Evolutionary conservation across 352 stramenopile species (phyloP).

Genomic region (Phytophthora fragariaefolia): DNA sequence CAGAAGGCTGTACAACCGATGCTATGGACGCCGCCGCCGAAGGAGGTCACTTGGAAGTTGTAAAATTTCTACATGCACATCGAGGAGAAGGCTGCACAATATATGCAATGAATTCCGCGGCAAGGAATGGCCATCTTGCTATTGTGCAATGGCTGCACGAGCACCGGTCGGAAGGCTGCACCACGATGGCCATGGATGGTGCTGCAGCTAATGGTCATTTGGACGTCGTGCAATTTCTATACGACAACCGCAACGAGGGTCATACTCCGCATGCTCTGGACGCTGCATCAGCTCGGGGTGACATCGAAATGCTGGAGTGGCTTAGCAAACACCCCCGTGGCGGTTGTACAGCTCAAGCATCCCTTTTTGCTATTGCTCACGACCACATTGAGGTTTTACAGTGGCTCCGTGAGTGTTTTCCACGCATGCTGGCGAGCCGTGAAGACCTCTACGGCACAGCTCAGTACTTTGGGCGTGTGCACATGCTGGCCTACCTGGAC

Average conservation of each 20-base stretch:
- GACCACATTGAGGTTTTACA: slow-evolving; percentile 35
- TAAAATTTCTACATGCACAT: slow-evolving; percentile 35
- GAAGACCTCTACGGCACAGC: slow-evolving; percentile 22
- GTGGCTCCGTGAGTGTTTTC: slow-evolving; percentile 33
- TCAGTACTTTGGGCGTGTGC: slow-evolving; percentile 30
- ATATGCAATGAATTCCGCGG: slow-evolving; percentile 55
- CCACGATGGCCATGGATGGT: slow-evolving; percentile 20
- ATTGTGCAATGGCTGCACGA: slow-evolving; percentile 59
- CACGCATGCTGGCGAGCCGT: slow-evolving; percentile 1
- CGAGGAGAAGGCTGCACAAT: slow-evolving; percentile 31
- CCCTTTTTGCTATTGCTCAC: slow-evolving; percentile 27
- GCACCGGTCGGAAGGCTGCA: slow-evolving; percentile 34
- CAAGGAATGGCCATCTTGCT: slow-evolving; percentile 57
- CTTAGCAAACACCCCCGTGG: slow-evolving; percentile 10
- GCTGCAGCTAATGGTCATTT: slow-evolving; percentile 32
- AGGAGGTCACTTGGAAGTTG: slow-evolving; percentile 26
- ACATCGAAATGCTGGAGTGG: slow-evolving; percentile 35
- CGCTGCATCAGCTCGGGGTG: slow-evolving; percentile 12
- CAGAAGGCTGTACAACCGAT: slow-evolving; percentile 28
- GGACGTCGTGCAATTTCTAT: slow-evolving; percentile 33
- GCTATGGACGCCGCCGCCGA: slow-evolving; percentile 35
- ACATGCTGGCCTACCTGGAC: slow-evolving; percentile 25
- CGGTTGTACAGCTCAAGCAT: slow-evolving; percentile 21
- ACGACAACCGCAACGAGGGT: slow-evolving; percentile 25
- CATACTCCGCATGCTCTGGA: slow-evolving; percentile 26